A percentile compares a stretch with the other conserved stretches of the same genome.
phyloP scores from a whole-genome alignment of 2,329 filamentous ascomycete species.

The Calonectria multiphialidica region DNA sequence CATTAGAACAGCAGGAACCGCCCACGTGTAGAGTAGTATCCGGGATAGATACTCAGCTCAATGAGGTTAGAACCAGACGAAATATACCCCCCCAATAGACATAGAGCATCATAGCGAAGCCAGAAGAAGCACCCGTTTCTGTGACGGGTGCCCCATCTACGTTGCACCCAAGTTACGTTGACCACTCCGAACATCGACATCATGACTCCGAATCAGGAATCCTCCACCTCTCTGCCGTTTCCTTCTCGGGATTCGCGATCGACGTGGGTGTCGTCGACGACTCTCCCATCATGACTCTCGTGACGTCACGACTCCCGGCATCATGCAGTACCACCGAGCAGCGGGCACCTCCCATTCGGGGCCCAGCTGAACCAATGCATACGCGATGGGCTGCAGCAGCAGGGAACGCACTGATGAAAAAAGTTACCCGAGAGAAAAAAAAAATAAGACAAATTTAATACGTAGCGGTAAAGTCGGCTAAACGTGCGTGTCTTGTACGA shows the following conservation, averaged over 20 bases:
- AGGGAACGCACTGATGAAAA: neutral
- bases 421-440: too few relatives aligned
- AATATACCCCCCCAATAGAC: constrained; percentile 29
- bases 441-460: neutral
- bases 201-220: constrained; percentile 2
- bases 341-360: neutral
- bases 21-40: constrained; percentile 34
- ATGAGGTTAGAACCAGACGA: constrained; percentile 37
- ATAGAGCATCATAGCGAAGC: constrained; percentile 20
- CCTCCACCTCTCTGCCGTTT: neutral
- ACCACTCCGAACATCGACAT: neutral
- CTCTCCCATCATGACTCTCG: neutral
- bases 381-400: neutral
- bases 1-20: constrained; percentile 4
- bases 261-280: constrained; percentile 1
- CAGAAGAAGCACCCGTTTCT: neutral
- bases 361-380: neutral
- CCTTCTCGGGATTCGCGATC: constrained; percentile 1
- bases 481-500: neutral
- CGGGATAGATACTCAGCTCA: constrained; percentile 44
- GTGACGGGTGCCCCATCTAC: neutral
- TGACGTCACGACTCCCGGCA: constrained; percentile 19
- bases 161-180: neutral
- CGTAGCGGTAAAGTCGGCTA: neutral
- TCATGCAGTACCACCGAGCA: neutral